Evolutionary conservation across 257 asterid genomes (phyloP).

Genomic region (Rhazya stricta): DNA sequence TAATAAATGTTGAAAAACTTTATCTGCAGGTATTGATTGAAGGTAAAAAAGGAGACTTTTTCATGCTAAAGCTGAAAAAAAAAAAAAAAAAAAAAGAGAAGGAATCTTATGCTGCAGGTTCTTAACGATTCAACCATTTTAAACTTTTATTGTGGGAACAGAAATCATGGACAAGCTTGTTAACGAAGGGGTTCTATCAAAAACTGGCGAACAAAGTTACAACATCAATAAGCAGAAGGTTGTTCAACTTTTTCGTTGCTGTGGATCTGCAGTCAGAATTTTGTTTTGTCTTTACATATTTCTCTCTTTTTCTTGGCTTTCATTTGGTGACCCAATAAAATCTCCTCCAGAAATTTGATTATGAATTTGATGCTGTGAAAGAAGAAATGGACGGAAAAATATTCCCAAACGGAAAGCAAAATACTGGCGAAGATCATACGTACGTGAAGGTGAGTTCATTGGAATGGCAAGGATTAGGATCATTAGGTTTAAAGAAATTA

Average conservation of each 20-base stretch:
- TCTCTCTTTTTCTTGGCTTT: conserved; percentile 9
- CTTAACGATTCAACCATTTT: conserved; percentile 18
- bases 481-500: background rate
- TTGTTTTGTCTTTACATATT: background rate
- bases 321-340: conserved; percentile 21
- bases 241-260: conserved; percentile 8
- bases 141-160: conserved; percentile 29
- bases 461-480: background rate
- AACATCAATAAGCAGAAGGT: conserved; percentile 60
- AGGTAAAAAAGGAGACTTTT: conserved; percentile 48
- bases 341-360: conserved; percentile 41
- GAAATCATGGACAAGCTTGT: conserved; percentile 73
- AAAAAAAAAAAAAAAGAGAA: too few species aligned
- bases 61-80: conserved; percentile 20
- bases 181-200: conserved; percentile 52
- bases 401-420: conserved; percentile 21
- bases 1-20: background rate
- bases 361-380: conserved; percentile 78
- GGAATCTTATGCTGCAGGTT: conserved; percentile 11
- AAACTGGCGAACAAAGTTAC: conserved; percentile 51
- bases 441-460: conserved; percentile 63
- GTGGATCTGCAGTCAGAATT: conserved; percentile 3
- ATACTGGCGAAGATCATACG: conserved; percentile 41
- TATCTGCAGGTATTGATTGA: conserved; percentile 63
- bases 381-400: conserved; percentile 49